These are phyloP conservation scores for Ceriops decandra DNA, from an alignment of 345 rosid genomes.

Conservation along the genomic window DNA sequence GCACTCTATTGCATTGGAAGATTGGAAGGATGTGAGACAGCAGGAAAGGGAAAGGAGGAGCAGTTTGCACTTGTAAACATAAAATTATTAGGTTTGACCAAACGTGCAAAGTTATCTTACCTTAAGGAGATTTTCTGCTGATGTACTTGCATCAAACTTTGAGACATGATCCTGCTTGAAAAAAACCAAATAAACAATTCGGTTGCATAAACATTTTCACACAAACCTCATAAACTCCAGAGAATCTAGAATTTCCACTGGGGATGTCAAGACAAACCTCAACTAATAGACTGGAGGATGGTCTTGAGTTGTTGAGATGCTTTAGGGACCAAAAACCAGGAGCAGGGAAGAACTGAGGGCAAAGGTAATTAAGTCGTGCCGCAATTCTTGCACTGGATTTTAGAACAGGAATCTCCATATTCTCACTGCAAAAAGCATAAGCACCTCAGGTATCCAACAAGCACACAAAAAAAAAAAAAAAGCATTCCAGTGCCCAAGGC, in stretches of 20 bases:
- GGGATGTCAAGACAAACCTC: constrained; percentile 47
- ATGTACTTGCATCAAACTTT: constrained; percentile 35
- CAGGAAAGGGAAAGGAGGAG: neutral
- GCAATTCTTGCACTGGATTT: constrained; percentile 76
- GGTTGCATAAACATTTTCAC: constrained; percentile 13
- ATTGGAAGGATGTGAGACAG: too few relatives aligned
- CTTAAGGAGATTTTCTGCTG: constrained; percentile 96
- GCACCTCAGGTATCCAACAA: neutral
- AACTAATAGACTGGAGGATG: constrained; percentile 21
- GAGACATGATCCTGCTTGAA: constrained; percentile 40
- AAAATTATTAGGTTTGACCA: neutral
- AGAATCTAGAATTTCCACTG: neutral
- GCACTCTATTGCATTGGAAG: neutral
- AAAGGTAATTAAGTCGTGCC: constrained; percentile 78
- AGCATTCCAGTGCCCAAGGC: too few relatives aligned
- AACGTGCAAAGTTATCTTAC: constrained; percentile 29
- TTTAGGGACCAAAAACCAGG: constrained; percentile 70
- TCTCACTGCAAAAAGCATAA: constrained; percentile 47
- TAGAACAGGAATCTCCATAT: constrained; percentile 75
- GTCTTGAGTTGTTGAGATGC: constrained; percentile 25
- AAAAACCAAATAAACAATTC: constrained; percentile 17
- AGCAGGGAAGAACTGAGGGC: constrained; percentile 94
- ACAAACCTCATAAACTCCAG: neutral
- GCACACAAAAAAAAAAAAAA: neutral
- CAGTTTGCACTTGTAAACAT: neutral